Evolutionary conservation across 768 basidiomycete genomes (phyloP), one percentile per base, ranked within the genome.

Genomic region (Pulveroboletus sp.): DNA sequence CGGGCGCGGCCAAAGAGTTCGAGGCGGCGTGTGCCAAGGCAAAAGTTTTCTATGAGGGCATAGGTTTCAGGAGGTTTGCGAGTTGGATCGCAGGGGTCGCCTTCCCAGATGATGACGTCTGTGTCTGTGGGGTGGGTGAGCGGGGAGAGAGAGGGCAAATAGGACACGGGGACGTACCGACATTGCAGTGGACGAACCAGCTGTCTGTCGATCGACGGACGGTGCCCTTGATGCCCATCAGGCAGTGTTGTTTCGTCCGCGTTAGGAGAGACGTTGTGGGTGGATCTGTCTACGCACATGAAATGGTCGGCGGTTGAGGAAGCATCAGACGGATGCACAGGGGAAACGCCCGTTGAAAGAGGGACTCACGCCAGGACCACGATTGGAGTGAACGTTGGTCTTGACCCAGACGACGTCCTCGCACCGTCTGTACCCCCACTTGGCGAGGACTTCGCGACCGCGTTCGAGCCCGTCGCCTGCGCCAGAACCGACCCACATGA

Each of bases 381-480:
- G 74, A 64, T 88, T 87, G 20, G 72, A 76, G 19, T 69, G 75
- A 51, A 77, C 78, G 64, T 97, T 99, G 39, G 92, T 94, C 72
- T 92, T 93, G 48, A 96, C 86, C 94, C 93, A 98, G 5, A 96
- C 90, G n/a, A 99, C 89, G 63, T 99, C 96, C 61, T 99, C 96
- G 60, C 93, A 96, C 43, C 96, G 71, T 36, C 93, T 74, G 63
- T 93, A 95, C 4, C 95, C 96, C 94, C 95, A 99, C 67, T 82
- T 87, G 2, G 85, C 88, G 32, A 99, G 77, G 23, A 94, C 74
- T 67, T 97, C 95, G 29, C 94, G 73, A 0, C 96, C 96, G 29
- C 86, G 77, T 65, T 99, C 96, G 24, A 99, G 75, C 0, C 93
- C 96, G 42, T 90, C 91, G 4, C 86, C 84, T 6, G 88, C 87